Evolutionary conservation across 345 rosid genomes (phyloP), one percentile per base, ranked within the genome.

Genomic region (Eucalyptus urophylla): DNA sequence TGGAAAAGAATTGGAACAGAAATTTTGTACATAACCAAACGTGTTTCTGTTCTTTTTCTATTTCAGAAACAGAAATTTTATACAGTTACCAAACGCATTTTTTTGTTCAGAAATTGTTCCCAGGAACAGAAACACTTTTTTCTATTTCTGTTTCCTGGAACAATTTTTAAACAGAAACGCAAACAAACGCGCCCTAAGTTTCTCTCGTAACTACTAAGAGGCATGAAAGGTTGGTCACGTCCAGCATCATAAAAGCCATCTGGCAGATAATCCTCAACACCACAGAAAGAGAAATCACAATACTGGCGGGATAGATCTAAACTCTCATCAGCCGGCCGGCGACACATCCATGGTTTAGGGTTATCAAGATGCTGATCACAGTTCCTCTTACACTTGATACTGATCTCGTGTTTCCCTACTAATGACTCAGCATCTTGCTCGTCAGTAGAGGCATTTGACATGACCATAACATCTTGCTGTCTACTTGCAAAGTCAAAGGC

Each of bases 191-290:
- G n/a, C n/a, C n/a, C n/a, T n/a, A n/a, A 90, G 86, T 90, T 88
- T 89, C 95, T 90, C 92, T 97, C 95, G 90, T 95, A 96, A 88
- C 89, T 94, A 62, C 86, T 90, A 80, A 96, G 90, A 29, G 96
- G 90, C 98, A 95, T 90, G 92, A 98, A 97, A 67, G 99, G 99
- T 81, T 98, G 93, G 91, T 98, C 97, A 22, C 99, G 98, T 54
- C 99, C 99, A 10, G 98, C 99, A 93, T 98, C 99, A 93, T 95
- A 98, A 92, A 98, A 98, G 21, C 99, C 99, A 86, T 98, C 99
- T 44, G 96, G 96, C 86, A 98, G 92, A 83, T 43, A 90, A 91
- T 98, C 99, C 88, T 95, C 96, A 87, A 90, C 86, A 90, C 99
- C 92, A 91, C 98, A 97, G 86, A 96, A 96, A 80, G 99, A 98